Conservation (phyloP, 352 stramenopile species). For the Halophytophthora batemanensis region DNA sequence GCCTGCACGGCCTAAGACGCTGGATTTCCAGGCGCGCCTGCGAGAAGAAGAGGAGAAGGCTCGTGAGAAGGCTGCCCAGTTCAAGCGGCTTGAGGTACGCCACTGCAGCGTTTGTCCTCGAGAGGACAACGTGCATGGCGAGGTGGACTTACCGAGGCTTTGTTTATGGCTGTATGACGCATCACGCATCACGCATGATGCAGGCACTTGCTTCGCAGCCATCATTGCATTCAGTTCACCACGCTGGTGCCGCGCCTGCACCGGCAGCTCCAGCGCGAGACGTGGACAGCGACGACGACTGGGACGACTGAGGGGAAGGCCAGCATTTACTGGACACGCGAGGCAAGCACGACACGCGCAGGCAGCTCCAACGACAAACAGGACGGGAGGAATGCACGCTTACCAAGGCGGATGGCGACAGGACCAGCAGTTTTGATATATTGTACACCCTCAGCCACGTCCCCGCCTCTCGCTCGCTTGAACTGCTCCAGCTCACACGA, state of each 20-base stretch:
- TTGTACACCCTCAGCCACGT: slow-evolving; percentile 29
- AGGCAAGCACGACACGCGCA: not conserved
- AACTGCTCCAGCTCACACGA: not conserved
- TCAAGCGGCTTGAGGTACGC: slow-evolving; percentile 70
- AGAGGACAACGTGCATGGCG: not conserved
- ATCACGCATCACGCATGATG: slow-evolving; percentile 23
- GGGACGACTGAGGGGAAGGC: slow-evolving; percentile 61
- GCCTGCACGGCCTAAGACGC: slow-evolving; percentile 47
- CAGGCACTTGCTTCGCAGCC: slow-evolving; percentile 66
- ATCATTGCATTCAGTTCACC: slow-evolving; percentile 58
- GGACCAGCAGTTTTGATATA: slow-evolving; percentile 39
- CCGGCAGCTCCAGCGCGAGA: slow-evolving; percentile 11
- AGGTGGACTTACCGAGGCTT: slow-evolving; percentile 1
- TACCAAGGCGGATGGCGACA: slow-evolving; percentile 9
- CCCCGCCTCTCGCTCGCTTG: slow-evolving; percentile 1
- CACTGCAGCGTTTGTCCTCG: not conserved
- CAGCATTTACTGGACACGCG: not conserved
- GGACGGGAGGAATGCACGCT: not conserved
- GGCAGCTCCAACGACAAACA: not conserved
- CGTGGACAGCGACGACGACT: slow-evolving; percentile 78
- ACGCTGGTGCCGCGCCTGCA: slow-evolving; percentile 15
- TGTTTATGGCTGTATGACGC: slow-evolving; percentile 5
- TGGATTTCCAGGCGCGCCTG: slow-evolving; percentile 63
- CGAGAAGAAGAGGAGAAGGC: slow-evolving; percentile 65
- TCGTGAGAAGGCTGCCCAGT: slow-evolving; percentile 53